Percentiles rank a stretch among this genome's conserved stretches.
Conservation (phyloP, 805 yeast species). For the Candida khao-thaluensis region DNA sequence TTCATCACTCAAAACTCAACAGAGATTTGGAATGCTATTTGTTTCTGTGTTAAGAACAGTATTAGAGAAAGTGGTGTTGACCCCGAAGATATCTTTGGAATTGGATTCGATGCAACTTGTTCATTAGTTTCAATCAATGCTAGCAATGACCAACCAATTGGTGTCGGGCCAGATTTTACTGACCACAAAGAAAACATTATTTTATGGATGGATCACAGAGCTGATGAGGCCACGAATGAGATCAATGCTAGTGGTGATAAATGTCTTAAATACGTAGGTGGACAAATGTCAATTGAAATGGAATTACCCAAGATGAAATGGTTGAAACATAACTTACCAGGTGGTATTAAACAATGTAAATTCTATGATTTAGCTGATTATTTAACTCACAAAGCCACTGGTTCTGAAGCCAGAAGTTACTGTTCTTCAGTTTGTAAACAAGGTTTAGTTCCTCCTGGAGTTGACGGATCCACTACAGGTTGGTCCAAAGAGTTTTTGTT, state of each 20-base stretch:
- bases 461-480: slow-evolving; percentile 80
- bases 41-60: slow-evolving; percentile 76
- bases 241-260: slow-evolving; percentile 81
- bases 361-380: slow-evolving; percentile 93
- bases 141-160: slow-evolving; percentile 64
- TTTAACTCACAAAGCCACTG: slow-evolving; percentile 88
- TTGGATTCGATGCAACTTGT: slow-evolving; percentile 97
- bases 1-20: slow-evolving; percentile 83
- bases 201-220: slow-evolving; percentile 99
- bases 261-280: slow-evolving; percentile 90
- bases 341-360: slow-evolving; percentile 57
- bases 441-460: slow-evolving; percentile 90
- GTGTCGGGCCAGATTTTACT: slow-evolving; percentile 88
- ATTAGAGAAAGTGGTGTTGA: slow-evolving; percentile 74
- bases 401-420: slow-evolving; percentile 79
- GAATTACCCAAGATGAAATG: slow-evolving; percentile 96
- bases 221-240: slow-evolving; percentile 71
- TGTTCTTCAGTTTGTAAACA: slow-evolving; percentile 95
- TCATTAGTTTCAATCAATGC: slow-evolving; percentile 82
- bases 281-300: slow-evolving; percentile 97
- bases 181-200: slow-evolving; percentile 77
- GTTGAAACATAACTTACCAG: slow-evolving; percentile 83
- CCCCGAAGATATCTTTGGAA: slow-evolving; percentile 68
- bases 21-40: slow-evolving; percentile 89
- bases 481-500: slow-evolving; percentile 84